These are phyloP conservation scores for Coemansia sp. DNA, from an alignment of 192 early-diverging fungal genomes.

Conservation along the genomic window DNA sequence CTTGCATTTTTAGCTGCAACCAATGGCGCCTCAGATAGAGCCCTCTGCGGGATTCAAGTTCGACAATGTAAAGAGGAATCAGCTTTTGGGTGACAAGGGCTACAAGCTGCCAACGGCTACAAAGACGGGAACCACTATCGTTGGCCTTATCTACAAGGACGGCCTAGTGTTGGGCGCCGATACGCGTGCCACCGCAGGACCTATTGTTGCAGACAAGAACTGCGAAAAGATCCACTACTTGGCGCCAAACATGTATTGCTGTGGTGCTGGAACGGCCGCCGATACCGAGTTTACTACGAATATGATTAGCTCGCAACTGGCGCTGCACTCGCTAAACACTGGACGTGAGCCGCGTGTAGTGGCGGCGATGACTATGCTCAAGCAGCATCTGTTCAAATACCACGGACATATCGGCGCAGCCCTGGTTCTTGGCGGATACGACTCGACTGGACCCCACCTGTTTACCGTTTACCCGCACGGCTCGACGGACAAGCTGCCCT, in stretches of 20 bases:
- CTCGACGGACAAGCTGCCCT: slow-evolving; percentile 94
- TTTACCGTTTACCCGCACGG: slow-evolving; percentile 94
- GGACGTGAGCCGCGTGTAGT: slow-evolving; percentile 84
- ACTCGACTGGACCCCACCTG: slow-evolving; percentile 87
- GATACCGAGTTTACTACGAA: slow-evolving; percentile 96
- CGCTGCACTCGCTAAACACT: slow-evolving; percentile 88
- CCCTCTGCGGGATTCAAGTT: slow-evolving; percentile 50
- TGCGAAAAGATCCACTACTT: slow-evolving; percentile 99
- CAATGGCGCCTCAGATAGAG: slow-evolving; percentile 37
- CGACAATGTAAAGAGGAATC: slow-evolving; percentile 68
- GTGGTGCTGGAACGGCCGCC: slow-evolving; percentile 98
- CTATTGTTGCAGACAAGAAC: slow-evolving; percentile 99
- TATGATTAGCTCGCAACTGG: slow-evolving; percentile 91
- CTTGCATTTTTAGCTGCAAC: slow-evolving; percentile 7
- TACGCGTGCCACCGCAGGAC: slow-evolving; percentile 92
- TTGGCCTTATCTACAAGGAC: slow-evolving; percentile 92
- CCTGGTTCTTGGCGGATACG: slow-evolving; percentile 91
- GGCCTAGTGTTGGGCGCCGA: slow-evolving; percentile 95
- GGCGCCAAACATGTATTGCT: slow-evolving; percentile 98
- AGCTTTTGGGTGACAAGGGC: slow-evolving; percentile 75
- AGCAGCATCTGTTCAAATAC: slow-evolving; percentile 96
- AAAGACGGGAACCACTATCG: slow-evolving; percentile 98
- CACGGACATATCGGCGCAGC: slow-evolving; percentile 96
- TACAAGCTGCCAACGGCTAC: slow-evolving; percentile 77
- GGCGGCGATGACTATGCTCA: slow-evolving; percentile 96